A percentile compares a stretch with the other conserved stretches of the same genome.
phyloP scores from a whole-genome alignment of 208 protist genomes.

The Acanthamoeba triangularis region DNA sequence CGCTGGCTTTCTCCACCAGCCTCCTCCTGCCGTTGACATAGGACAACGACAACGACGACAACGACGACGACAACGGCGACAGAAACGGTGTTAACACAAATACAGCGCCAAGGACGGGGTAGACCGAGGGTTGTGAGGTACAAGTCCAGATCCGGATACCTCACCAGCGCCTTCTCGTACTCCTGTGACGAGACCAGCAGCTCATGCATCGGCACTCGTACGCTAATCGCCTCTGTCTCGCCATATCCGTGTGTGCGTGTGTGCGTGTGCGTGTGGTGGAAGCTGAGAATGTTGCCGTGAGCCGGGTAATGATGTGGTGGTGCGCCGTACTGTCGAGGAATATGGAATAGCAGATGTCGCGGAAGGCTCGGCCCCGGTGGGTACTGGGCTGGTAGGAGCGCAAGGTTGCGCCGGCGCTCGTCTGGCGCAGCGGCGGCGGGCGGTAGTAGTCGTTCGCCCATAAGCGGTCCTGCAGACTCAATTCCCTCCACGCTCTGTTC shows the following conservation, averaged over 20 bases:
- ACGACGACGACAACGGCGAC: too few species aligned
- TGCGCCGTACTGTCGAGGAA: not conserved
- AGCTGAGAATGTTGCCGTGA: too few species aligned
- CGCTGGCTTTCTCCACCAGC: not conserved
- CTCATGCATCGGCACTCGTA: not conserved
- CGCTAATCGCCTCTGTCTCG: not conserved
- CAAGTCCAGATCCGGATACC: not conserved
- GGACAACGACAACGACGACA: too few species aligned
- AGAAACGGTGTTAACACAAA: not conserved
- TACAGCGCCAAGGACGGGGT: not conserved
- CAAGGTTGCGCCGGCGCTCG: not conserved
- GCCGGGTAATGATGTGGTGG: too few species aligned
- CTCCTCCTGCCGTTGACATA: not conserved
- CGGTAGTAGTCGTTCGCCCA: not conserved
- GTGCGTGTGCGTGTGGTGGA: not conserved
- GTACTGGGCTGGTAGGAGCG: not conserved
- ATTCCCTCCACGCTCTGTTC: not conserved
- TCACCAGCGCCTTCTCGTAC: conserved; percentile 1
- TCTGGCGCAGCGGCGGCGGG: not conserved
- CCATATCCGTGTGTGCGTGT: not conserved
- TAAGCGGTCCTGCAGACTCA: not conserved
- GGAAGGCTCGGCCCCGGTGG: not conserved
- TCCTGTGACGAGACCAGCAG: not conserved
- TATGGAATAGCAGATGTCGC: not conserved
- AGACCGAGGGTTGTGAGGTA: not conserved